Evolutionary conservation across 2,329 filamentous ascomycete genomes (phyloP).

Genomic region (Scorias spongiosa): DNA sequence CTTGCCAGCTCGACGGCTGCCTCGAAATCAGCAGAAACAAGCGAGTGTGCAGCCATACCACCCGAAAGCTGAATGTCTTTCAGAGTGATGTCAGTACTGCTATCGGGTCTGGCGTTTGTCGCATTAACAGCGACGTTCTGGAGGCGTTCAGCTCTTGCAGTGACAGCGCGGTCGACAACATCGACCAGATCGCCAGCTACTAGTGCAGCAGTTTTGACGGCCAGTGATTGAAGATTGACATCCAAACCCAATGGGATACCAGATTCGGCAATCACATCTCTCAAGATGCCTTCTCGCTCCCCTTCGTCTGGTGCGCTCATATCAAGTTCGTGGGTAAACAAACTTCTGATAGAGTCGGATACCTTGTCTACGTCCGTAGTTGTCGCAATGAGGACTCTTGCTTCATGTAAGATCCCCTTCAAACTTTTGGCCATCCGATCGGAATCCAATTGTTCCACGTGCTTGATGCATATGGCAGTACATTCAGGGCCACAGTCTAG

Average conservation of each 20-base stretch:
- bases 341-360: constrained; percentile 70
- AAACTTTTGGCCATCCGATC: constrained; percentile 79
- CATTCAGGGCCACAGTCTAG: constrained; percentile 74
- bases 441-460: constrained; percentile 80
- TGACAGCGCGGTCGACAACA: constrained; percentile 2
- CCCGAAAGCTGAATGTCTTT: constrained; percentile 82
- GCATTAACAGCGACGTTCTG: constrained; percentile 23
- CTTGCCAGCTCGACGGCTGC: constrained; percentile 86
- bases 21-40: constrained; percentile 76
- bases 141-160: constrained; percentile 8
- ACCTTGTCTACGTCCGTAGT: constrained; percentile 93
- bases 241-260: constrained; percentile 65
- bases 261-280: constrained; percentile 59
- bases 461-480: constrained; percentile 72
- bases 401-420: constrained; percentile 66
- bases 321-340: constrained; percentile 93
- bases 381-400: constrained; percentile 76
- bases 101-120: constrained; percentile 16
- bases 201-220: constrained; percentile 86
- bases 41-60: constrained; percentile 59
- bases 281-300: constrained; percentile 77
- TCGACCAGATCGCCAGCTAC: constrained; percentile 49
- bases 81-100: constrained; percentile 32
- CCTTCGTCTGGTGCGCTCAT: constrained; percentile 85
- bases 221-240: constrained; percentile 71